Evolutionary conservation across 495 filamentous ascomycete genomes (phyloP), one percentile per base, ranked within the genome.

Genomic region (Gamarada debralockiae): DNA sequence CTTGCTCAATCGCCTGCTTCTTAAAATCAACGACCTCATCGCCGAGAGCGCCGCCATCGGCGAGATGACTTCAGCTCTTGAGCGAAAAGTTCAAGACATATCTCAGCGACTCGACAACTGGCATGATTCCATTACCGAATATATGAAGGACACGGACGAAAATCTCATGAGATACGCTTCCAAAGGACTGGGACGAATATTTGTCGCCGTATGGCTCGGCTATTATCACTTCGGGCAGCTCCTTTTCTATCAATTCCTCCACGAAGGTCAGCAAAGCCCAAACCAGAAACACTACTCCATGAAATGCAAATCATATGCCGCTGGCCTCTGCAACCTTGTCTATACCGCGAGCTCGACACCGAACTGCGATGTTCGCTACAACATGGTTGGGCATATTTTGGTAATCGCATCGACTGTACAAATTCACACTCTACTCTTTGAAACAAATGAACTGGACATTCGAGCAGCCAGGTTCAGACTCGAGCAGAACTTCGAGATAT

Each of bases 151-250:
- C 36, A 67, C 56, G 1, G 56, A 38, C 27, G 59, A 57, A n/a
- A 71, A 69, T 34, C 49, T 71, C n/a, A 25, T 37, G 10, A 41
- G 56, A 2, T 70, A 56, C 31, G 60, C 64, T 1, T 50, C 58
- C 9, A 48, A 64, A 46, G 71, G 69, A 4, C 65, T 70, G 1
- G 70, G 70, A 10, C 56, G 69, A 15, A 48, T 71, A 9, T 72
- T 72, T 39, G 65, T 68, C 3, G 68, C 71, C 7, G 56, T 74
- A 1, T 70, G 70, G 42, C 52, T 70, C 0, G 71, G 71, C 9
- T 74, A 72, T 50, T 70, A 72, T 31, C 65, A 74, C 53, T 74
- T 67, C 45, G 66, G 63, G 5, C 68, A 67, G 41, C 63, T 74
- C 33, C 67, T 73, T 6, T 73, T 64, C 60, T 74, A 70, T 50